These are phyloP conservation scores for Bocquillonia castaneifolia DNA, from an alignment of 441 rosid species.

Conservation along the genomic window DNA sequence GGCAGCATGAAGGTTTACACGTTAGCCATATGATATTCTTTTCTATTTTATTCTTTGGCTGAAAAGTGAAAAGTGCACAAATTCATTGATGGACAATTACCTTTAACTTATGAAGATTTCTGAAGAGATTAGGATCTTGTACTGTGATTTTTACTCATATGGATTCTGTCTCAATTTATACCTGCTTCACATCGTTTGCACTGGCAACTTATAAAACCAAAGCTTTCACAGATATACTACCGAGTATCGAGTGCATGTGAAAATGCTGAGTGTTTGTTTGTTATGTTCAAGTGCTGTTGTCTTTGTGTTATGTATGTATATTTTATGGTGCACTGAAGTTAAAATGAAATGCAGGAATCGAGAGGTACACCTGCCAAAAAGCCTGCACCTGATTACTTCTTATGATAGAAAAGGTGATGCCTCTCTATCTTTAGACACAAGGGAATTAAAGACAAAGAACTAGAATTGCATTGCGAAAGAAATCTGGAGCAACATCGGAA, in stretches of 20 bases:
- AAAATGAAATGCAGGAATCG: slow-evolving; percentile 55
- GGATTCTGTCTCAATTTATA: not conserved
- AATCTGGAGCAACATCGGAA: slow-evolving; percentile 12
- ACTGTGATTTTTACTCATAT: not conserved
- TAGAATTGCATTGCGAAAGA: slow-evolving; percentile 15
- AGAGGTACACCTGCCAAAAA: slow-evolving; percentile 73
- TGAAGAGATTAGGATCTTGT: not conserved
- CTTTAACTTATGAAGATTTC: not conserved
- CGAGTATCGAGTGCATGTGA: too few relatives aligned
- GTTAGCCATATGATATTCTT: not conserved
- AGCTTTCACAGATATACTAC: not conserved
- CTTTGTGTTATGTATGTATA: not conserved
- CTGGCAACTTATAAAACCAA: not conserved
- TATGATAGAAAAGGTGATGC: slow-evolving; percentile 42
- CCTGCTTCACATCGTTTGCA: not conserved
- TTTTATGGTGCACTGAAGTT: slow-evolving; percentile 7
- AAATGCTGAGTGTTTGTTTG: too few relatives aligned
- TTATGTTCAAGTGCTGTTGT: not conserved
- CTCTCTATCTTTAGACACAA: slow-evolving; percentile 10
- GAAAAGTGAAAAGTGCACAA: slow-evolving; percentile 1
- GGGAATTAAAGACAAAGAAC: slow-evolving; percentile 18
- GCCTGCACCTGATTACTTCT: slow-evolving; percentile 88
- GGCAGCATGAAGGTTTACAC: too few relatives aligned
- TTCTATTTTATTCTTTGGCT: not conserved
- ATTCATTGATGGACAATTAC: not conserved